Percentiles rank a stretch among this genome's conserved stretches.
phyloP scores from a whole-genome alignment of 2,329 filamentous ascomycete species.

The Stagonosporopsis cucurbitacearum region DNA sequence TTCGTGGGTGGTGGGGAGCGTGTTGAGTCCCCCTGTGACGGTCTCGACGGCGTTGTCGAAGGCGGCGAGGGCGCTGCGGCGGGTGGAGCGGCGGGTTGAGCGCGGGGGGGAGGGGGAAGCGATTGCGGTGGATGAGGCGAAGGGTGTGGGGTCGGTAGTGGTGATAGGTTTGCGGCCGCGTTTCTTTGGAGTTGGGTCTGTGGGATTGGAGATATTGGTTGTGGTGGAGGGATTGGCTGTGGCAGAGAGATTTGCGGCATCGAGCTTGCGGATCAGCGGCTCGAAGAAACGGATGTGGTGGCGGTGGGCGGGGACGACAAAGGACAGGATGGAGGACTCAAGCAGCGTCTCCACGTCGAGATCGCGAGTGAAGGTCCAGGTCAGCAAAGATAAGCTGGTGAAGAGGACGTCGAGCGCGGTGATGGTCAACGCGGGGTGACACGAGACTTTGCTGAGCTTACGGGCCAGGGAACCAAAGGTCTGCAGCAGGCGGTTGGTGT shows the following conservation, averaged over 20 bases:
- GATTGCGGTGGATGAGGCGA: not conserved
- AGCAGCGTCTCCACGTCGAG: conserved; percentile 61
- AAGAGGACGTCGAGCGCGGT: conserved; percentile 66
- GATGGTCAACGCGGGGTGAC: conserved; percentile 64
- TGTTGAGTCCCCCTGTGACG: not conserved
- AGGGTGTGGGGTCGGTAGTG: not conserved
- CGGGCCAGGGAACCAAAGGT: conserved; percentile 36
- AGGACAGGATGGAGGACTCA: conserved; percentile 40
- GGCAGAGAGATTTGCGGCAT: too few relatives aligned
- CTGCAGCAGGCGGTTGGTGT: conserved; percentile 35
- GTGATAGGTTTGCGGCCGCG: conserved; percentile 22
- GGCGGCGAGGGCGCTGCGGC: conserved; percentile 10
- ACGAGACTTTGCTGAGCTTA: conserved; percentile 58
- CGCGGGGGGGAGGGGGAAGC: not conserved
- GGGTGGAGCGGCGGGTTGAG: conserved; percentile 5
- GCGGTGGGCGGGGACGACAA: conserved; percentile 32
- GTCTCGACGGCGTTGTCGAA: conserved; percentile 13
- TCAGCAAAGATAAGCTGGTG: conserved; percentile 59
- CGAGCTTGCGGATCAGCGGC: conserved; percentile 10
- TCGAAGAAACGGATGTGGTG: conserved; percentile 31
- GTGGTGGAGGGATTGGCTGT: too few relatives aligned
- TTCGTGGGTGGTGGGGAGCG: not conserved
- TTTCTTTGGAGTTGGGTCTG: conserved; percentile 19
- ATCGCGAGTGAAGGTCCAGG: conserved; percentile 64
- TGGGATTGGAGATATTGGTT: conserved; percentile 13